Evolutionary conservation across 345 rosid species (phyloP), one percentile per base, ranked within the genome.

Genomic region (Gossypium longicalyx): DNA sequence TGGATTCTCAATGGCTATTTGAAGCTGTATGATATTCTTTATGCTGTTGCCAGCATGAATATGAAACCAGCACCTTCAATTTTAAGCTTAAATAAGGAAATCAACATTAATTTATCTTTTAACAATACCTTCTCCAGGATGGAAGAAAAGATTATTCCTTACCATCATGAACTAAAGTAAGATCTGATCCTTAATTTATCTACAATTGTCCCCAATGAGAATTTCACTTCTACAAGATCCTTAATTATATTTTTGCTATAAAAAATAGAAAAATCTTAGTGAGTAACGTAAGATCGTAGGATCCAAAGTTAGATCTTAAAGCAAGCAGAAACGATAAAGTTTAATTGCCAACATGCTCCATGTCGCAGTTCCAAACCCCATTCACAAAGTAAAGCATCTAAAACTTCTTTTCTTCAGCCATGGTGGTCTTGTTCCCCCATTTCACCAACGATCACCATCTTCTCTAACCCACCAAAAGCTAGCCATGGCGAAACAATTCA

Each of bases 361-460:
- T 13, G 41, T 15, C 62, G 51, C 45, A 15, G 71, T 22, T 54
- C 41, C 68, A 9, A 62, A 5, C 80, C 83, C 85, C 54, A 66
- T 70, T 62, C 64, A 38, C 80, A 84, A 91, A 89, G 93, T 68
- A 91, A 91, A 76, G 97, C 77, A 91, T 87, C 89, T 78, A 74
- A 7, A 15, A 60, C 8, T 74, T 73, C 72, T 34, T 63, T 61
- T 77, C 77, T 78, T 75, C 70, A 77, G 77, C 52, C 75, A 77
- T 83, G 66, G 41, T 38, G 49, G 12, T 11, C 49, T 12, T 12
- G 81, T 84, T 44, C 10, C 38, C 54, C 38, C 48, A 38, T 51
- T 59, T 27, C 78, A 53, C 51, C 43, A 60, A 58, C 34, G 56
- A 63, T 67, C 78, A 22, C 29, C 27, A 10, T 22, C 51, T 54